A percentile compares a stretch with the other conserved stretches of the same genome.
Evolutionary conservation across 108 stramenopile species (phyloP).

Genomic region (Skeletonema potamos): DNA sequence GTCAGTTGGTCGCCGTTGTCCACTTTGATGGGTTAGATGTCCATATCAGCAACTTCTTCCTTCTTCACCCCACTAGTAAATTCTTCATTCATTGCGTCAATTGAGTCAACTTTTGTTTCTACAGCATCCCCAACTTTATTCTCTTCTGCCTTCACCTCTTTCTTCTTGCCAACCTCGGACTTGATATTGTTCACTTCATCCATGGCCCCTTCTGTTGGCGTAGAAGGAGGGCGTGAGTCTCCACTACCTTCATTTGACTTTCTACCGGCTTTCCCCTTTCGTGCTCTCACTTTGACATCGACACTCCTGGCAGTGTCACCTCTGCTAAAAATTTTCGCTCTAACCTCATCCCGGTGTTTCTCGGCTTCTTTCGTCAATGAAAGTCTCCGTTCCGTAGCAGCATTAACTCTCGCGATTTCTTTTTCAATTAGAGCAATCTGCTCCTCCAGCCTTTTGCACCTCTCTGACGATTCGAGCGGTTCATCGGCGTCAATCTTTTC

Average conservation of each 20-base stretch:
- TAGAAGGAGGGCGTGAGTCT: background rate
- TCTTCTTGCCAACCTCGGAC: background rate
- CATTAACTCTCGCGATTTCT: constrained; percentile 37
- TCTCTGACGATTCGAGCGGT: constrained; percentile 56
- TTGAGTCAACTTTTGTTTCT: background rate
- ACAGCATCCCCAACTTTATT: background rate
- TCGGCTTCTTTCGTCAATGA: constrained; percentile 16
- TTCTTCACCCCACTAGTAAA: background rate
- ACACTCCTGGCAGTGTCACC: background rate
- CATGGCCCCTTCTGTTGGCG: background rate
- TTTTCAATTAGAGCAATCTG: constrained; percentile 34
- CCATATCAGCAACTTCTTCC: background rate
- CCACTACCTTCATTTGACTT: background rate
- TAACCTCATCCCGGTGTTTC: constrained; percentile 8
- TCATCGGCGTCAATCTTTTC: constrained; percentile 63
- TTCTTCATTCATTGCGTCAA: background rate
- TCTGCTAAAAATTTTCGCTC: constrained; percentile 7
- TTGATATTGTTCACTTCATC: background rate
- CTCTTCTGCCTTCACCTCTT: background rate
- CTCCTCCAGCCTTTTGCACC: constrained; percentile 47
- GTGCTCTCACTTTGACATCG: constrained; percentile 1
- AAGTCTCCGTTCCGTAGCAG: constrained; percentile 19
- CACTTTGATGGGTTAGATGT: background rate
- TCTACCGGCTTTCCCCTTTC: constrained; percentile 1
- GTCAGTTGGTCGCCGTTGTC: background rate